Percentiles rank a stretch among this genome's conserved stretches.
These are phyloP conservation scores for Phalaenopsis hybrid DNA, from an alignment of 116 monocot species.

Conservation along the genomic window DNA sequence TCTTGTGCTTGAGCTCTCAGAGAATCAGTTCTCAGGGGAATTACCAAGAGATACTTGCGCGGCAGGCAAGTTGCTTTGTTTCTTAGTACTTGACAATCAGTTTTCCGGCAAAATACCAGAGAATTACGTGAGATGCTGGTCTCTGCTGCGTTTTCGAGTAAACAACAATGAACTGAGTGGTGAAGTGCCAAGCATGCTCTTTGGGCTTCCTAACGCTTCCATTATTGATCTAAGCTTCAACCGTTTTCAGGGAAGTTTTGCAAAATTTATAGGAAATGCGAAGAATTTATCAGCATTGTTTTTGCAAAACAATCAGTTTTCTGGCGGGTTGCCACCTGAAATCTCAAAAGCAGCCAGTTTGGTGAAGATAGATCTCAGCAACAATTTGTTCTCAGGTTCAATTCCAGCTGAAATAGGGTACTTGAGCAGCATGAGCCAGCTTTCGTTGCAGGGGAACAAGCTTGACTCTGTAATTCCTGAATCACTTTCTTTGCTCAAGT, in stretches of 20 bases:
- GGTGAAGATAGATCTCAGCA: constrained; percentile 84
- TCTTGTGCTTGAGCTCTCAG: constrained; percentile 67
- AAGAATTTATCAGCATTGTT: constrained; percentile 75
- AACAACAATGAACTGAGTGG: constrained; percentile 64
- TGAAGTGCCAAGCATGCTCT: constrained; percentile 40
- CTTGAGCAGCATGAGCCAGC: constrained; percentile 54
- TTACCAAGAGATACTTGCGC: constrained; percentile 58
- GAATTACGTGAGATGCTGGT: constrained; percentile 40
- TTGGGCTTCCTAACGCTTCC: constrained; percentile 61
- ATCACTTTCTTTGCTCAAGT: constrained; percentile 56
- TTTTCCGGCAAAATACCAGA: constrained; percentile 62
- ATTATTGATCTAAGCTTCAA: constrained; percentile 79
- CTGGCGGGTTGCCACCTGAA: constrained; percentile 52
- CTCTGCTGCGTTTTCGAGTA: constrained; percentile 71
- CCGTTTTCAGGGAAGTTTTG: constrained; percentile 49
- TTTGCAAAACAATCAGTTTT: constrained; percentile 57
- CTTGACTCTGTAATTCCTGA: constrained; percentile 61
- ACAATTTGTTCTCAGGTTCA: constrained; percentile 67
- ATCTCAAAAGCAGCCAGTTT: constrained; percentile 44
- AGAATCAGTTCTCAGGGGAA: constrained; percentile 67
- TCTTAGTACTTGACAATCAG: constrained; percentile 60
- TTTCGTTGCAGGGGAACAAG: constrained; percentile 68
- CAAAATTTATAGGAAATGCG: constrained; percentile 46
- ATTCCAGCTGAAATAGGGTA: constrained; percentile 61
- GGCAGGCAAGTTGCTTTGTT: constrained; percentile 52